These are phyloP conservation scores for Cinchona pubescens DNA, from an alignment of 257 asterid species.

Conservation along the genomic window DNA sequence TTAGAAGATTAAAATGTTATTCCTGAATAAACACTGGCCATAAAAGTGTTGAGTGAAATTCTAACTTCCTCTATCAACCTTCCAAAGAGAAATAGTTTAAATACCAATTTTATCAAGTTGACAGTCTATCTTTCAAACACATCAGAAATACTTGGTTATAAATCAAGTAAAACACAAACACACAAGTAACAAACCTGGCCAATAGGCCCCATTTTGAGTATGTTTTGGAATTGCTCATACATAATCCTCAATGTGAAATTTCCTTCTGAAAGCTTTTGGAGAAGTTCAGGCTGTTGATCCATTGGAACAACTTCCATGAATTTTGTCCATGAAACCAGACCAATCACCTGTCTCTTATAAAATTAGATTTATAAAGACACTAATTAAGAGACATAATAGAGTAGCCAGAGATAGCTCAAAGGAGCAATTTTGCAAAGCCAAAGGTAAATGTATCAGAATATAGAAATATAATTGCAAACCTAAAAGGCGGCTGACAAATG, in stretches of 20 bases:
- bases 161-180: neutral
- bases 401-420: neutral
- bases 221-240: constrained; percentile 88
- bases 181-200: constrained; percentile 65
- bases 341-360: constrained; percentile 87
- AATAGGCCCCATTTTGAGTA: constrained; percentile 92
- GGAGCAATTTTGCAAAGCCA: constrained; percentile 6
- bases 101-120: neutral
- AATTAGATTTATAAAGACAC: neutral
- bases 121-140: neutral
- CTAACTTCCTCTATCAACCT: neutral
- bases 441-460: constrained; percentile 1
- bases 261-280: constrained; percentile 93
- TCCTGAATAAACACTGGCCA: neutral
- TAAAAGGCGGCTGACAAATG: constrained; percentile 96
- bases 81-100: neutral
- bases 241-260: constrained; percentile 82
- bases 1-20: neutral
- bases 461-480: constrained; percentile 43
- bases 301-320: constrained; percentile 94
- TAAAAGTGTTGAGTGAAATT: neutral
- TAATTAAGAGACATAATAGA: neutral
- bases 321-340: constrained; percentile 98
- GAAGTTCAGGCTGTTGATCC: constrained; percentile 99
- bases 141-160: constrained; percentile 42